Evolutionary conservation across 441 rosid species (phyloP).

Genomic region (Viola pubescens): DNA sequence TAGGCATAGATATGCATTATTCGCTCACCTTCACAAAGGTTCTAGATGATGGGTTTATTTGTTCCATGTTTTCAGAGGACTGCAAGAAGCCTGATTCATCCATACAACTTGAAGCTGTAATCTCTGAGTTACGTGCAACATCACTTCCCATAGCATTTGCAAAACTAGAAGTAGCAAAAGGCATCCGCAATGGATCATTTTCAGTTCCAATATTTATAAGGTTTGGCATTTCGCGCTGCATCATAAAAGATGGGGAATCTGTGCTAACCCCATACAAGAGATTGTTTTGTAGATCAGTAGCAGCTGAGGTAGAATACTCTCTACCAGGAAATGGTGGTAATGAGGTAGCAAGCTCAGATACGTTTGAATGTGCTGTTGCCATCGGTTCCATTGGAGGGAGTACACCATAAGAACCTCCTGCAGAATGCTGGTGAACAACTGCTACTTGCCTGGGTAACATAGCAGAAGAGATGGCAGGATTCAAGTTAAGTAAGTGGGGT

Average conservation of each 20-base stretch:
- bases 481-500: slow-evolving; percentile 25
- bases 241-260: slow-evolving; percentile 29
- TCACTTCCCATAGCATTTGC: slow-evolving; percentile 23
- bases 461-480: slow-evolving; percentile 20
- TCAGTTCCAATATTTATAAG: slow-evolving; percentile 28
- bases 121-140: slow-evolving; percentile 29
- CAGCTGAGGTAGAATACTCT: slow-evolving; percentile 25
- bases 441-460: slow-evolving; percentile 29
- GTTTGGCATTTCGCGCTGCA: slow-evolving; percentile 26
- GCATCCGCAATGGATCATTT: slow-evolving; percentile 24
- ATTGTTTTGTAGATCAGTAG: slow-evolving; percentile 32
- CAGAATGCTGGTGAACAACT: slow-evolving; percentile 19
- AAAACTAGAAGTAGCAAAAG: slow-evolving; percentile 28
- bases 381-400: slow-evolving; percentile 30
- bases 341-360: slow-evolving; percentile 24
- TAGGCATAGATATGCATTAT: neutral
- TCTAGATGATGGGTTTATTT: slow-evolving; percentile 25
- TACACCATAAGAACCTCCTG: slow-evolving; percentile 21
- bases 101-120: slow-evolving; percentile 28
- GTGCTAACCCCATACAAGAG: slow-evolving; percentile 36
- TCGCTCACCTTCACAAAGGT: slow-evolving; percentile 40
- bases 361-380: slow-evolving; percentile 23
- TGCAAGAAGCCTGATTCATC: slow-evolving; percentile 38
- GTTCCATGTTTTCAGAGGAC: slow-evolving; percentile 31
- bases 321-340: slow-evolving; percentile 39